A percentile compares a stretch with the other conserved stretches of the same genome.
Conservation (phyloP, 352 stramenopile genomes). For the Phytophthora boehmeriae region DNA sequence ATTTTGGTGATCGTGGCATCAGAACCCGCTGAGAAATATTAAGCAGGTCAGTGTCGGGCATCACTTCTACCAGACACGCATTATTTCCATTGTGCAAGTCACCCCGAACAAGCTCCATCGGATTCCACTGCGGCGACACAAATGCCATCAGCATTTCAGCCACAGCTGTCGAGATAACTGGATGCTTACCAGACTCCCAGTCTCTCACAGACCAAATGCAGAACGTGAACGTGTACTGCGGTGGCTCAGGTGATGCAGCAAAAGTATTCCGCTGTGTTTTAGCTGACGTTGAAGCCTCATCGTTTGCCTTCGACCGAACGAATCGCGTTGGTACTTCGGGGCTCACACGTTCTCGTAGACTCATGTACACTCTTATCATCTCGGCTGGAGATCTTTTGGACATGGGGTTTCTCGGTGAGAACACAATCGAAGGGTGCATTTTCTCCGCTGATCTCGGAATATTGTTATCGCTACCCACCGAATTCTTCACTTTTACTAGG, state of each 20-base stretch:
- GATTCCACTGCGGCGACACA: neutral
- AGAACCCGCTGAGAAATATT: too few species aligned
- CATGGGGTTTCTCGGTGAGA: neutral
- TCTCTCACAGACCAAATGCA: neutral
- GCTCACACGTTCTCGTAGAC: neutral
- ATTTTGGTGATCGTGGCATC: too few species aligned
- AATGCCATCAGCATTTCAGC: slow-evolving; percentile 1
- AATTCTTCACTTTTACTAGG: neutral
- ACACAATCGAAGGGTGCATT: neutral
- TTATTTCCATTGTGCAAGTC: neutral
- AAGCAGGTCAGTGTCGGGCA: too few species aligned
- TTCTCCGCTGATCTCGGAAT: neutral
- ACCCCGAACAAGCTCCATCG: neutral
- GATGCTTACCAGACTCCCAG: neutral
- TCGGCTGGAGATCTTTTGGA: neutral
- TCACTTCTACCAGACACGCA: neutral
- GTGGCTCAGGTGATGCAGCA: neutral
- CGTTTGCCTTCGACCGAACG: neutral
- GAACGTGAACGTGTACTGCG: neutral
- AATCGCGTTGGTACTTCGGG: neutral
- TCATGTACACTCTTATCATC: slow-evolving; percentile 2
- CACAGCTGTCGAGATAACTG: slow-evolving; percentile 19
- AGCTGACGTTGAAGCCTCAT: neutral
- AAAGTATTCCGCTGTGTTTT: neutral
- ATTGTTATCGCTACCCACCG: neutral